These are phyloP conservation scores for Aurantiochytrium sp. DNA, from an alignment of 108 stramenopile genomes.

Conservation along the genomic window DNA sequence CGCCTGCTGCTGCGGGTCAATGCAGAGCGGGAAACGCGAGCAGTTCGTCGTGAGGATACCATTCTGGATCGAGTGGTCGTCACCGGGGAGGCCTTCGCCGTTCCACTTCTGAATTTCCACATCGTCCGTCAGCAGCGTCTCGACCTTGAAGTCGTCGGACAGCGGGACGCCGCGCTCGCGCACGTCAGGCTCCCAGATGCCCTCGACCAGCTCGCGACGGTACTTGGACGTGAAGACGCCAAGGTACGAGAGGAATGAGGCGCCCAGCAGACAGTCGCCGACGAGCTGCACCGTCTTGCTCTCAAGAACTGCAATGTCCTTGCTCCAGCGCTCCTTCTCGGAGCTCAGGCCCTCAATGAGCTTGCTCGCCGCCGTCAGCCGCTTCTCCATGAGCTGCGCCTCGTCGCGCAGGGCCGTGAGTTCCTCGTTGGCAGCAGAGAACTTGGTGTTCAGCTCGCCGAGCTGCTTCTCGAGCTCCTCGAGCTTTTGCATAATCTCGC, in stretches of 20 bases:
- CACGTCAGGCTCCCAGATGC: constrained; percentile 46
- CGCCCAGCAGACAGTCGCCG: constrained; percentile 60
- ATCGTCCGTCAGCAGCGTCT: constrained; percentile 57
- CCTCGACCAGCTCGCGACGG: constrained; percentile 44
- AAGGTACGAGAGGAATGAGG: constrained; percentile 60
- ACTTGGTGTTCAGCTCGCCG: constrained; percentile 50
- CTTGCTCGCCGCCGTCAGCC: constrained; percentile 57
- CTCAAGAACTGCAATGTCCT: constrained; percentile 49
- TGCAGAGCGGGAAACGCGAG: constrained; percentile 65
- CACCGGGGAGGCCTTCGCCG: constrained; percentile 64
- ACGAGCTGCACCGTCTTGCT: constrained; percentile 48
- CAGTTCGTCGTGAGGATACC: constrained; percentile 65
- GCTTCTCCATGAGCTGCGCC: constrained; percentile 65
- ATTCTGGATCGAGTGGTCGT: constrained; percentile 66
- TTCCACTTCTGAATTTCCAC: constrained; percentile 64
- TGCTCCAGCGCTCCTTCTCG: constrained; percentile 61
- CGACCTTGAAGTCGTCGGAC: constrained; percentile 53
- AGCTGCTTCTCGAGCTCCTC: constrained; percentile 49
- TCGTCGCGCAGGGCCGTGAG: constrained; percentile 56
- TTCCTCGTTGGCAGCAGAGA: constrained; percentile 50
- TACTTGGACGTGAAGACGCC: constrained; percentile 67
- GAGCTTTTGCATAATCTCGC: constrained; percentile 49
- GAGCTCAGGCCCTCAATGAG: constrained; percentile 63
- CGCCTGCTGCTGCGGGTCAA: constrained; percentile 70
- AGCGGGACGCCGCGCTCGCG: constrained; percentile 45